These are phyloP conservation scores for Volvox reticuliferus DNA, from an alignment of 139 green algal genomes.

Conservation along the genomic window DNA sequence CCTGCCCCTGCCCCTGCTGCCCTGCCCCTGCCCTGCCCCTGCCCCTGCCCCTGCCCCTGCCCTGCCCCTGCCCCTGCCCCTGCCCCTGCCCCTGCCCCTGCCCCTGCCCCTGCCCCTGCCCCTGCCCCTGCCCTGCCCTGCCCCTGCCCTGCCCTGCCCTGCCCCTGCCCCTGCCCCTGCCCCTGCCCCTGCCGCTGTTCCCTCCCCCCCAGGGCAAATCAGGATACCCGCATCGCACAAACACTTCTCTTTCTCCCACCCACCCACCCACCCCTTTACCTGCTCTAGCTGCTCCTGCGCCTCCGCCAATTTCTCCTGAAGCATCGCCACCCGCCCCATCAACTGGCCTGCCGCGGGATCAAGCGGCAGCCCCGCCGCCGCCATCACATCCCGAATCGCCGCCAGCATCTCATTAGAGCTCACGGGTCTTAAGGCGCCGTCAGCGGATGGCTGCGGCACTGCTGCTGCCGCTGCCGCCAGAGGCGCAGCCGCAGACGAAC, in stretches of 20 bases:
- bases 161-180: neutral
- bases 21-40: neutral
- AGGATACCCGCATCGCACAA: too few species aligned
- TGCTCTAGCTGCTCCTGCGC: neutral
- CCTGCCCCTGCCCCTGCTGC: neutral
- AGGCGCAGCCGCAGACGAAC: neutral
- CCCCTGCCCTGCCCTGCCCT: too few species aligned
- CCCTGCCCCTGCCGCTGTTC: neutral
- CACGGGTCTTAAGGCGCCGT: constrained; percentile 7
- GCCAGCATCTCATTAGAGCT: constrained; percentile 59
- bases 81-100: neutral
- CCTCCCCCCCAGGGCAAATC: neutral
- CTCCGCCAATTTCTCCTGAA: constrained; percentile 59
- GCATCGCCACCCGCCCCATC: constrained; percentile 56
- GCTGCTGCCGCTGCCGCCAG: neutral
- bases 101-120: too few species aligned
- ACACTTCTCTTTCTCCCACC: too few species aligned
- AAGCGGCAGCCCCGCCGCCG: constrained; percentile 72
- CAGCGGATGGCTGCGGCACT: neutral
- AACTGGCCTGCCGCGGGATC: constrained; percentile 63
- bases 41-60: neutral
- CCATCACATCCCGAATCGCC: constrained; percentile 77
- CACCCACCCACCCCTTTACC: neutral
- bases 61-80: neutral
- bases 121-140: neutral